These are phyloP conservation scores for Fusarium sp. DNA, from an alignment of 2,329 filamentous ascomycete genomes.

Conservation along the genomic window DNA sequence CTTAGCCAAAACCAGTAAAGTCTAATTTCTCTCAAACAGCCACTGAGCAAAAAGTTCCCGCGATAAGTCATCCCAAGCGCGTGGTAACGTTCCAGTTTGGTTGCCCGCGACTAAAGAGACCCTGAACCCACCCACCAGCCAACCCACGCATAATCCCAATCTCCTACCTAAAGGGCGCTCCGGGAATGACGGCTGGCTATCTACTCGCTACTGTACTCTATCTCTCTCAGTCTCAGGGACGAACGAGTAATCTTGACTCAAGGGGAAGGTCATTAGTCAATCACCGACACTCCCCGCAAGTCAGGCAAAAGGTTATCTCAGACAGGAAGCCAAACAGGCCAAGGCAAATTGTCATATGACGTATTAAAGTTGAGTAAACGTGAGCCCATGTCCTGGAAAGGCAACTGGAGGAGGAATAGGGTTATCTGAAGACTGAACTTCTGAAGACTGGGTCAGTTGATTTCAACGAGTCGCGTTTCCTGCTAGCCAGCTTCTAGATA, in stretches of 20 bases:
- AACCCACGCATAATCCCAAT: not conserved
- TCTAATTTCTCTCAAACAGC: not conserved
- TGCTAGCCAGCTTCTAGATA: constrained; percentile 30
- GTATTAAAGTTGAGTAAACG: constrained; percentile 16
- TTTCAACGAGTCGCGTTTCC: constrained; percentile 8
- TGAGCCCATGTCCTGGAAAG: constrained; percentile 3
- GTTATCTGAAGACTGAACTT: constrained; percentile 18
- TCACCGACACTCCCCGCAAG: constrained; percentile 19
- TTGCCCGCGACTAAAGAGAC: constrained; percentile 10
- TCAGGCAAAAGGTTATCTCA: constrained; percentile 26
- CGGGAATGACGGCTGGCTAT: constrained; percentile 24
- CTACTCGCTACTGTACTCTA: no score
- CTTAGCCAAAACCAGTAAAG: not conserved
- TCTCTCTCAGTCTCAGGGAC: constrained; percentile 15
- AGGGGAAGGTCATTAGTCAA: constrained; percentile 35
- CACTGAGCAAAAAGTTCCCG: constrained; percentile 1
- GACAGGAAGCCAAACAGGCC: constrained; percentile 14
- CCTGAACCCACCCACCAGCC: constrained; percentile 13
- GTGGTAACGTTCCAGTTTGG: constrained; percentile 29
- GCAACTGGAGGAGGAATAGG: constrained; percentile 7
- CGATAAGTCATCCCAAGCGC: constrained; percentile 13
- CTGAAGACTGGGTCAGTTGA: not conserved
- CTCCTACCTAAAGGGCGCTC: constrained; percentile 19
- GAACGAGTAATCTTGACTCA: constrained; percentile 22
- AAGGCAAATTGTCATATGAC: constrained; percentile 25